phyloP scores from a whole-genome alignment of 192 early-diverging fungal genomes.

The Backusella macrospora region DNA sequence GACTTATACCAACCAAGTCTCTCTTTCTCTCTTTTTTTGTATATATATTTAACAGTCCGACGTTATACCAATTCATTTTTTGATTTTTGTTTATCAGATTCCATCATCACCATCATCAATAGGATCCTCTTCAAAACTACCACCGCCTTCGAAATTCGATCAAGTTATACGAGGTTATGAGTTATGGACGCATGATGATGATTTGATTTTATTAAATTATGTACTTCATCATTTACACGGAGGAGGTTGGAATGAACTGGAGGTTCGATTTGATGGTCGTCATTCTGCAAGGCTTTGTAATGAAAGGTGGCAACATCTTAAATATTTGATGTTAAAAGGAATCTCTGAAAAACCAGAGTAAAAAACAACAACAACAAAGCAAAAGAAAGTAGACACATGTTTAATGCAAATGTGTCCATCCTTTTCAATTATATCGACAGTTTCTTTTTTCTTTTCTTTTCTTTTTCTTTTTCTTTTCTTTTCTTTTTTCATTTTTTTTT shows the following conservation, averaged over 20 bases:
- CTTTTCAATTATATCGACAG: neutral
- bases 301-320: conserved; percentile 33
- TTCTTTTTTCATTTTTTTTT: too few relatives aligned
- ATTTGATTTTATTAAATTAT: conserved; percentile 30
- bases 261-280: conserved; percentile 27
- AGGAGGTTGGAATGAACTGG: conserved; percentile 34
- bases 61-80: neutral
- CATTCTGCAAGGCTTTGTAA: conserved; percentile 34
- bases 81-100: neutral
- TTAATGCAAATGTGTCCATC: too few relatives aligned
- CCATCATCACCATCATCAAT: neutral
- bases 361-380: neutral
- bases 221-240: conserved; percentile 29
- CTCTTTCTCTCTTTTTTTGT: neutral
- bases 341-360: conserved; percentile 6
- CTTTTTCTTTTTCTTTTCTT: neutral
- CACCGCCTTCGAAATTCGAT: conserved; percentile 24
- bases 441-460: neutral
- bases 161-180: conserved; percentile 32
- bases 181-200: conserved; percentile 39
- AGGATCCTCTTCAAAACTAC: neutral
- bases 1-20: too few relatives aligned
- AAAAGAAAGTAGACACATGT: too few relatives aligned
- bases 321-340: conserved; percentile 21
- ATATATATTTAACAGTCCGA: neutral